These are phyloP conservation scores for Arxiozyma telluris DNA, from an alignment of 1,139 yeast genomes.

Conservation along the genomic window DNA sequence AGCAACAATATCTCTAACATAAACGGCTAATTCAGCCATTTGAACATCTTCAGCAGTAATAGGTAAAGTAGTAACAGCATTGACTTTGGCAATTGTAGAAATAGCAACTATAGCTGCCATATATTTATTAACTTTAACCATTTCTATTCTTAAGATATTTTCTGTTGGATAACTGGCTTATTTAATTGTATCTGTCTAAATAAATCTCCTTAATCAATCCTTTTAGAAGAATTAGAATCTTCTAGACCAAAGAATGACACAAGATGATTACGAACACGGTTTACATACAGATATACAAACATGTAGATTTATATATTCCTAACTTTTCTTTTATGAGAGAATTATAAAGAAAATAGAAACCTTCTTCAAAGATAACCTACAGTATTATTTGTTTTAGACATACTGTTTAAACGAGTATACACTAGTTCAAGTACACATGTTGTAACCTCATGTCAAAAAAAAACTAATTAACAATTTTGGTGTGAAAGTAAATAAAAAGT, in stretches of 20 bases:
- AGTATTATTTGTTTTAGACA: background rate
- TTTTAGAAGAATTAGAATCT: too few relatives aligned
- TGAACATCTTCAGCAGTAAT: slow-evolving; percentile 5
- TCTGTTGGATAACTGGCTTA: background rate
- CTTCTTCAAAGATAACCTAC: too few relatives aligned
- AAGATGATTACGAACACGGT: too few relatives aligned
- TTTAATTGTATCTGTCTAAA: too few relatives aligned
- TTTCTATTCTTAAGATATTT: slow-evolving; percentile 2
- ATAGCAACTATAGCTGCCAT: background rate
- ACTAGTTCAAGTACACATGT: too few relatives aligned
- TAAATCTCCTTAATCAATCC: too few relatives aligned
- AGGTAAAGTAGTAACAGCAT: slow-evolving; percentile 6
- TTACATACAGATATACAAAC: background rate
- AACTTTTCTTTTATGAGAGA: background rate
- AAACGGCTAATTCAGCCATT: slow-evolving; percentile 6
- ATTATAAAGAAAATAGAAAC: too few relatives aligned
- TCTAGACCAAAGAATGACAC: too few relatives aligned
- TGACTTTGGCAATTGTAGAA: slow-evolving; percentile 2
- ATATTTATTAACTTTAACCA: slow-evolving; percentile 3
- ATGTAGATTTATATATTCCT: too few relatives aligned
- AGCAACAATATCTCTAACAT: slow-evolving; percentile 6
- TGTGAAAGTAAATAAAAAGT: too few relatives aligned
- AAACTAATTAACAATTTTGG: background rate
- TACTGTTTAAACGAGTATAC: background rate
- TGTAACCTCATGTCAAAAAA: background rate